phyloP scores from a whole-genome alignment of 1,284 basidiomycete species.

The Veloboletus limbatus region DNA sequence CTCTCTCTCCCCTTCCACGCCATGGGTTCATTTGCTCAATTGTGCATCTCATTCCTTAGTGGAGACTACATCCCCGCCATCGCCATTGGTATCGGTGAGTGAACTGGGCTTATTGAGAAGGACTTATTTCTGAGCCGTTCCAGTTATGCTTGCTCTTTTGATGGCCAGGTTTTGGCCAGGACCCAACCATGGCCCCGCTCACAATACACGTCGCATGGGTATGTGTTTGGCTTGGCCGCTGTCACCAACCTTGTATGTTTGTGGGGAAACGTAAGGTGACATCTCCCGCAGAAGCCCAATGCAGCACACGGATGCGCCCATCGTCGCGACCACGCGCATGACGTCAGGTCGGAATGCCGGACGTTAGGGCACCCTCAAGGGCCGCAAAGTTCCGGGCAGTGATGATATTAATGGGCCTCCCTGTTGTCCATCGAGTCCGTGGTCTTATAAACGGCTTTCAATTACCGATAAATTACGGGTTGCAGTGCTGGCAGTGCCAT shows the following conservation, averaged over 20 bases:
- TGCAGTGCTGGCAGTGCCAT: too few species aligned
- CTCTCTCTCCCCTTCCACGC: neutral
- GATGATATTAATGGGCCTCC: too few species aligned
- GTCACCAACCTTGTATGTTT: neutral
- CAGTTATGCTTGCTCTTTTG: conserved; percentile 2
- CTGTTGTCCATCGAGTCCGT: too few species aligned
- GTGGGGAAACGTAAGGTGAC: neutral
- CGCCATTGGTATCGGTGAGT: conserved; percentile 8
- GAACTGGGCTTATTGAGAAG: too few species aligned
- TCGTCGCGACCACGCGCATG: neutral
- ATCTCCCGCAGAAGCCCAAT: neutral
- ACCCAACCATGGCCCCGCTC: neutral
- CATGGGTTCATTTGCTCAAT: conserved; percentile 4
- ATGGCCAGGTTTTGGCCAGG: conserved; percentile 1
- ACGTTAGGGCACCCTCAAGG: too few species aligned
- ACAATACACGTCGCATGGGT: neutral
- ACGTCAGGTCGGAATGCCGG: neutral
- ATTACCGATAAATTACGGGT: too few species aligned
- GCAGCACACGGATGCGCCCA: conserved; percentile 5
- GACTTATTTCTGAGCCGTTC: neutral
- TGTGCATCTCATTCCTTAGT: neutral
- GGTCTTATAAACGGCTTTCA: too few species aligned
- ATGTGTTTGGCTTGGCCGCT: neutral
- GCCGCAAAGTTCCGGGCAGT: too few species aligned
- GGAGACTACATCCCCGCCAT: neutral